Evolutionary conservation across 192 early-diverging fungal genomes (phyloP).

Genomic region (Coemansia sp.): DNA sequence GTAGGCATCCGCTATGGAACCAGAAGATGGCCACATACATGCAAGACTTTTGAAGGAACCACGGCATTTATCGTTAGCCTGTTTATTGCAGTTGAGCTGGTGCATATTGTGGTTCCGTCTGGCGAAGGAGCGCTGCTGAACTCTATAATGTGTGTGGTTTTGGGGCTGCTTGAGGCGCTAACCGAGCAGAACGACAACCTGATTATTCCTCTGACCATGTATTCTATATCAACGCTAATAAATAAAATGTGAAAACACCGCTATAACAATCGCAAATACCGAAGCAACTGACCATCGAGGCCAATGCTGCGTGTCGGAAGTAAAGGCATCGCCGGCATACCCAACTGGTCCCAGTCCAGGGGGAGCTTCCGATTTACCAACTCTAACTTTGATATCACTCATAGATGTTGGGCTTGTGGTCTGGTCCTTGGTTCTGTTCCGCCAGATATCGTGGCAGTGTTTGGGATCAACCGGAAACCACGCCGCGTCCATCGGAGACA

Average conservation of each 20-base stretch:
- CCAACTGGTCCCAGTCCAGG: conserved; percentile 20
- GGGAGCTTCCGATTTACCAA: conserved; percentile 22
- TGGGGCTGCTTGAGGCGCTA: conserved; percentile 78
- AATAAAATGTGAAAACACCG: too few relatives aligned
- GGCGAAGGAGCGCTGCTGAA: background rate
- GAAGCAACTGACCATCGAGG: too few relatives aligned
- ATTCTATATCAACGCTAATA: conserved; percentile 24
- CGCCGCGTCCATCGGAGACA: conserved; percentile 44
- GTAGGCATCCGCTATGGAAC: conserved; percentile 70
- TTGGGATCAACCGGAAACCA: conserved; percentile 52
- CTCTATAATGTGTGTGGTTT: conserved; percentile 15
- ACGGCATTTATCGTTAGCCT: conserved; percentile 71
- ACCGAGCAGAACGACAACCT: conserved; percentile 96
- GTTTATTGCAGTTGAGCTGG: conserved; percentile 16
- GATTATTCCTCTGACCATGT: conserved; percentile 78
- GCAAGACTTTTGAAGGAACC: conserved; percentile 60
- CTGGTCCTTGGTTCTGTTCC: conserved; percentile 30
- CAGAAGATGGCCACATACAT: background rate
- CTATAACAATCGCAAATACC: too few relatives aligned
- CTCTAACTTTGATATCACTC: conserved; percentile 17
- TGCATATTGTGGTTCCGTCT: conserved; percentile 4
- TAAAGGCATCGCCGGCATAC: background rate
- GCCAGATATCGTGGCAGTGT: conserved; percentile 47
- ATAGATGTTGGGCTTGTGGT: conserved; percentile 26
- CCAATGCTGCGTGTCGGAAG: too few relatives aligned